Percentiles rank a stretch among this genome's conserved stretches.
These are phyloP conservation scores for Penicillium aurantiogriseum DNA, from an alignment of 2,329 filamentous ascomycete genomes.

Conservation along the genomic window DNA sequence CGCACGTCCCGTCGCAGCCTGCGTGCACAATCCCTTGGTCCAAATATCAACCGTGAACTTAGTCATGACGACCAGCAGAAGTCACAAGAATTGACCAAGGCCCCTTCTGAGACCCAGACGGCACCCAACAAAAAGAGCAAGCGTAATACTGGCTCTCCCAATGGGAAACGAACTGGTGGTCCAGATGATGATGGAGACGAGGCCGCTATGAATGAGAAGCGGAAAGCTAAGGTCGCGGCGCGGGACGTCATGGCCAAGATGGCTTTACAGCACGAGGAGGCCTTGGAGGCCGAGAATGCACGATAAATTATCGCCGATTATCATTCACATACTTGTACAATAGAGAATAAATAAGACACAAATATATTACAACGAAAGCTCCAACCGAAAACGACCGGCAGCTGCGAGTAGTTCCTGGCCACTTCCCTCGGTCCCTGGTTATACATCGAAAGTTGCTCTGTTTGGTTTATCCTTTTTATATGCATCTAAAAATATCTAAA, in stretches of 20 bases:
- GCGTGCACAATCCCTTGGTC: conserved; percentile 10
- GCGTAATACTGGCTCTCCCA: neutral
- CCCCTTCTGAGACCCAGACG: neutral
- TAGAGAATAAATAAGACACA: neutral
- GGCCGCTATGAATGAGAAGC: conserved; percentile 24
- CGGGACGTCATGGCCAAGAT: conserved; percentile 36
- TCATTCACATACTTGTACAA: conserved; percentile 1
- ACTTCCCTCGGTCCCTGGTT: neutral
- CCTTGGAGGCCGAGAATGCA: conserved; percentile 34
- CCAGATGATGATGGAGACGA: conserved; percentile 8
- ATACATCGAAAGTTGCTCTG: no score
- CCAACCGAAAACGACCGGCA: neutral
- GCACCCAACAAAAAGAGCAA: conserved; percentile 9
- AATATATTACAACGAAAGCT: neutral
- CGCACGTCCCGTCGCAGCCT: conserved; percentile 18
- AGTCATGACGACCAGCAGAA: neutral
- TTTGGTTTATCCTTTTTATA: no score
- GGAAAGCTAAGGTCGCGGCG: conserved; percentile 35
- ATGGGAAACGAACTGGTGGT: neutral
- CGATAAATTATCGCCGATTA: conserved; percentile 8
- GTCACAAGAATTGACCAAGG: neutral
- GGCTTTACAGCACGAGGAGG: conserved; percentile 42
- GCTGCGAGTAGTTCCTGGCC: no score
- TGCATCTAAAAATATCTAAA: no score
- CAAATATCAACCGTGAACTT: neutral